Evolutionary conservation across 192 early-diverging fungal species (phyloP).

Genomic region (Dissophora ornata): DNA sequence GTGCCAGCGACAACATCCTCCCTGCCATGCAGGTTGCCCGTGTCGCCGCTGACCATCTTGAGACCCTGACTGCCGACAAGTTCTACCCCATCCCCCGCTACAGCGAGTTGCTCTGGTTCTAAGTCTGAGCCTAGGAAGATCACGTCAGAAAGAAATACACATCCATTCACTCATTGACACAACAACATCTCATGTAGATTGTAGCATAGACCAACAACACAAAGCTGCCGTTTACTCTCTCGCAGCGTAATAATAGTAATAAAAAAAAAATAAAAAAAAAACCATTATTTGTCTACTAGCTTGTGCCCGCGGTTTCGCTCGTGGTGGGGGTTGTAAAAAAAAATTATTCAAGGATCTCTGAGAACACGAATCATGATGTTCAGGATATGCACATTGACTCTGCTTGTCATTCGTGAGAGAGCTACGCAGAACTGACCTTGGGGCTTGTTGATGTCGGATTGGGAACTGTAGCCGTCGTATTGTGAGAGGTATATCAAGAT

Average conservation of each 20-base stretch:
- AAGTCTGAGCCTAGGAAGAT: too few species aligned
- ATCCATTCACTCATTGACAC: background rate
- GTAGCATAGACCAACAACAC: too few species aligned
- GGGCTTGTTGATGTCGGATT: background rate
- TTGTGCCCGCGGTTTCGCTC: too few species aligned
- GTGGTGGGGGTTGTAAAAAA: too few species aligned
- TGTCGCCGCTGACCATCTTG: constrained; percentile 76
- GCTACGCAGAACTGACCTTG: constrained; percentile 6
- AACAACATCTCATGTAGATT: background rate
- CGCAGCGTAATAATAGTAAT: too few species aligned
- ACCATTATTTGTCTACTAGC: too few species aligned
- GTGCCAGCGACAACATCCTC: constrained; percentile 69
- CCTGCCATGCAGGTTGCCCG: constrained; percentile 81
- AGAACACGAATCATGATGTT: too few species aligned
- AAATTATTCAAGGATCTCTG: too few species aligned
- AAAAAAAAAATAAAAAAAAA: too few species aligned
- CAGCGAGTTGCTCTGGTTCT: constrained; percentile 82
- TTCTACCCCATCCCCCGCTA: constrained; percentile 98
- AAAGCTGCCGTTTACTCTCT: too few species aligned
- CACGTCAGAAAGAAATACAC: too few species aligned
- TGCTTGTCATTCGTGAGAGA: background rate
- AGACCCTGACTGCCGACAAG: constrained; percentile 89
- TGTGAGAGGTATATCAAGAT: background rate
- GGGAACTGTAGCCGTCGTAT: background rate
- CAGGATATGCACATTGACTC: too few species aligned